Base-by-base conservation (phyloP, 352 stramenopile species). In the Phytophthora ramorum region DNA sequence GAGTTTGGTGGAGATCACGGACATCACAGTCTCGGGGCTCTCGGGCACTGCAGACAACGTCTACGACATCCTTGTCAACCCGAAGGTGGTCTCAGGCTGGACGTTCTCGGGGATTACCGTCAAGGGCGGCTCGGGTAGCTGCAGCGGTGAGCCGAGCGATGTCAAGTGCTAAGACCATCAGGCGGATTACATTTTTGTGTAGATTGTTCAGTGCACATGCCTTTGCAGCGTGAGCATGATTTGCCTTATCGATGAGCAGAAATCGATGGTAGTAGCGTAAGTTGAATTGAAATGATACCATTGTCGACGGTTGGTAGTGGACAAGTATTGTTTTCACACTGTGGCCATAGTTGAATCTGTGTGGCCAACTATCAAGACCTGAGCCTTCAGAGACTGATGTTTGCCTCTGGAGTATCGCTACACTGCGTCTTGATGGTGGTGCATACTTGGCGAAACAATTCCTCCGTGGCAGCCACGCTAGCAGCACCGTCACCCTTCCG, bases 401-500 rank as follows among this genome's bases (percentile, higher is more conserved):
- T 66, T 10, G 13, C 30, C 14, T 13, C 37, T 22, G 19, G 26
- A 32, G 13, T 49, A 34, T 58, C 45, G 5, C 30, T n/a, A 45
- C 66, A 78, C 40, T 62, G 66, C 24, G 51, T 63, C 44, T 69
- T 48, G 19, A 78, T 78, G 2, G 45, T 55, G n/a, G 24, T 24
- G 44, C 71, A 75, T 9, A 78, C 19, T 26, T 78, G 54, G 48
- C 41, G 57, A 48, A 78, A 78, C 50, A 78, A 65, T 2, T 30
- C n/a, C 30, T 75, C 44, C 5, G 38, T 49, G 19, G 62, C 57
- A 58, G 47, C 40, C 19, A 61, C 38, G 35, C 46, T 20, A n/a
- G 58, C 35, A 57, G 69, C 44, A 24, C 51, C 56, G 32, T 84
- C 77, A 14, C 66, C 75, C n/a, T 79, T 72, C 48, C 82, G 68